These are phyloP conservation scores for Chlamydomonas reinhardtii DNA, from an alignment of 163 green algal genomes.

Conservation along the genomic window DNA sequence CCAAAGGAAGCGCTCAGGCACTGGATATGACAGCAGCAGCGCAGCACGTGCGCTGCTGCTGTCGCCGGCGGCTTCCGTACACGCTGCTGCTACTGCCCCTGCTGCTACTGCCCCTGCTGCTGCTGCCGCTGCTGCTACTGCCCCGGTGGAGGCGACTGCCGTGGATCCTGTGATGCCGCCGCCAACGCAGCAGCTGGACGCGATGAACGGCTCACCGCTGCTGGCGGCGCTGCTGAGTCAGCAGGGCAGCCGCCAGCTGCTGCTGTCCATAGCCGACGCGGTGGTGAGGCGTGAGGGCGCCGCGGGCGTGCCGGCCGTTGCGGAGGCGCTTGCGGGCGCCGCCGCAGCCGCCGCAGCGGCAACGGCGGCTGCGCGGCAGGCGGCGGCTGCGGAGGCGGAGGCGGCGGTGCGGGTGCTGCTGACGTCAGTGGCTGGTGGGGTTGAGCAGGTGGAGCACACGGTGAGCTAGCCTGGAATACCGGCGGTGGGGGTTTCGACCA, in stretches of 20 bases:
- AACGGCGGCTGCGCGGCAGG: background rate
- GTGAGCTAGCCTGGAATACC: background rate
- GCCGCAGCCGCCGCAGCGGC: background rate
- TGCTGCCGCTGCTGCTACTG: background rate
- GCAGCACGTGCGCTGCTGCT: too few species aligned
- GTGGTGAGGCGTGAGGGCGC: slow-evolving; percentile 7
- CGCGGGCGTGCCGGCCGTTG: background rate
- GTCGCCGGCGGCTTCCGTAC: too few species aligned
- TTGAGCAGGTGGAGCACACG: slow-evolving; percentile 5
- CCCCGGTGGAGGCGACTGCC: background rate
- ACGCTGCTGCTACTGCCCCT: too few species aligned
- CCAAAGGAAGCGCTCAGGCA: too few species aligned
- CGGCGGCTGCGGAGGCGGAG: background rate
- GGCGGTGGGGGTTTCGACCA: too few species aligned
- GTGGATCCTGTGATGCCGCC: too few species aligned
- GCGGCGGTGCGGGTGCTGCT: background rate
- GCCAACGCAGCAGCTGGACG: too few species aligned
- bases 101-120: too few species aligned
- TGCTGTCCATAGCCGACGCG: slow-evolving; percentile 18
- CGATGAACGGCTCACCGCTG: too few species aligned
- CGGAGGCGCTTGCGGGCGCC: background rate
- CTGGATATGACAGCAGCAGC: too few species aligned
- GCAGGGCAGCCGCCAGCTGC: background rate
- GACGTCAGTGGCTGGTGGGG: background rate
- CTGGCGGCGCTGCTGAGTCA: background rate